A percentile compares a stretch with the other conserved stretches of the same genome.
These are phyloP conservation scores for Neurospora sp. DNA, from an alignment of 495 filamentous ascomycete genomes.

Conservation along the genomic window DNA sequence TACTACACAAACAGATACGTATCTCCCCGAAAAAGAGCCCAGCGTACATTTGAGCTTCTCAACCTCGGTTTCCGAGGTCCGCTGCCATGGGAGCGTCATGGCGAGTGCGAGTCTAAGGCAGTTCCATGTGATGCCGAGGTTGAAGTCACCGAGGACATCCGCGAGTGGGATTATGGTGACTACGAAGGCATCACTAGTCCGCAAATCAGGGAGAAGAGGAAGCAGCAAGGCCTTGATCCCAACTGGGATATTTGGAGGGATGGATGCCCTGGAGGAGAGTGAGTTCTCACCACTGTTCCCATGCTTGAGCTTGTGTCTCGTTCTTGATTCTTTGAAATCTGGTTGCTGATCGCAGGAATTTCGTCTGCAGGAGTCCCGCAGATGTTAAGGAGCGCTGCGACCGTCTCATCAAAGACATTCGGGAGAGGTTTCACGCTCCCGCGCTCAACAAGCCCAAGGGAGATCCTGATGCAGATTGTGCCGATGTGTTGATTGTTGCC, in stretches of 20 bases:
- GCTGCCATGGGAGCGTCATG: slow-evolving; percentile 38
- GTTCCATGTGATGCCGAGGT: slow-evolving; percentile 40
- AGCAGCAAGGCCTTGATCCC: slow-evolving; percentile 45
- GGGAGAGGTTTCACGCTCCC: slow-evolving; percentile 44
- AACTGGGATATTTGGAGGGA: slow-evolving; percentile 80
- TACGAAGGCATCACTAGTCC: slow-evolving; percentile 83
- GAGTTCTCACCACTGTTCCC: slow-evolving; percentile 12
- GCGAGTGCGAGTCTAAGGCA: slow-evolving; percentile 21
- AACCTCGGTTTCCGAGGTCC: slow-evolving; percentile 38
- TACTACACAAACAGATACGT: slow-evolving; percentile 48
- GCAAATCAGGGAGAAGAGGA: slow-evolving; percentile 55
- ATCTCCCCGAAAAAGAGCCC: slow-evolving; percentile 77
- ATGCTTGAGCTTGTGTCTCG: not conserved
- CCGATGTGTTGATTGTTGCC: slow-evolving; percentile 55
- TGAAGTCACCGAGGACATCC: slow-evolving; percentile 63
- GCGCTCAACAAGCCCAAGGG: slow-evolving; percentile 40
- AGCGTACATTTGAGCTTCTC: slow-evolving; percentile 79
- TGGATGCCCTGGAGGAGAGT: slow-evolving; percentile 63
- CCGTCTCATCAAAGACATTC: slow-evolving; percentile 64
- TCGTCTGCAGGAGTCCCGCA: slow-evolving; percentile 36
- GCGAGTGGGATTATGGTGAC: slow-evolving; percentile 93
- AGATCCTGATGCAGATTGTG: slow-evolving; percentile 15
- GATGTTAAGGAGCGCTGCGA: slow-evolving; percentile 64
- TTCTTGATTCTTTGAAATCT: not conserved
- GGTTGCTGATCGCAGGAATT: not conserved